Percentiles rank a stretch among this genome's conserved stretches.
These are phyloP conservation scores for Symbiotaphrina buchneri DNA, from an alignment of 495 filamentous ascomycete species.

Conservation along the genomic window DNA sequence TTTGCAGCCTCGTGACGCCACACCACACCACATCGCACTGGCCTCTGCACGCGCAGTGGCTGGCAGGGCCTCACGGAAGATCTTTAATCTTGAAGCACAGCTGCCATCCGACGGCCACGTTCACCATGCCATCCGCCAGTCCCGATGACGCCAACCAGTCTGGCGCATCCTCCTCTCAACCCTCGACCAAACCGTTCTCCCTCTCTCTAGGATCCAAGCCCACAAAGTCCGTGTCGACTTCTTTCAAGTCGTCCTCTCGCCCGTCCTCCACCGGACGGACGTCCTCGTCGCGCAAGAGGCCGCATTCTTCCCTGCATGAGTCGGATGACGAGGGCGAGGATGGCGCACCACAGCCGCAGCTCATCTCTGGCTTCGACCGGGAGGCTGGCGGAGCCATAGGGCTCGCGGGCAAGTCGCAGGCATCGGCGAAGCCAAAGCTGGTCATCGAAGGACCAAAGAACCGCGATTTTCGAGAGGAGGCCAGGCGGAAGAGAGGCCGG, in stretches of 20 bases:
- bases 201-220: slow-evolving; percentile 17
- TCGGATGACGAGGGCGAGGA: slow-evolving; percentile 24
- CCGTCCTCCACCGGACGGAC: slow-evolving; percentile 7
- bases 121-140: slow-evolving; percentile 8
- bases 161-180: slow-evolving; percentile 2
- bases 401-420: slow-evolving; percentile 5
- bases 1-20: too few species aligned
- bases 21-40: too few species aligned
- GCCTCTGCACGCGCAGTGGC: too few species aligned
- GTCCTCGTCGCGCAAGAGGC: too few species aligned
- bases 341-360: slow-evolving; percentile 14
- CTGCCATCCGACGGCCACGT: slow-evolving; percentile 1
- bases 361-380: slow-evolving; percentile 36
- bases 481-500: slow-evolving; percentile 23
- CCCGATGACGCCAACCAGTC: not conserved
- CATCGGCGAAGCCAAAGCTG: slow-evolving; percentile 21
- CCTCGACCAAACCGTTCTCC: slow-evolving; percentile 12
- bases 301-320: slow-evolving; percentile 17
- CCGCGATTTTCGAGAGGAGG: slow-evolving; percentile 50
- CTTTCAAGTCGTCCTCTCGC: slow-evolving; percentile 3
- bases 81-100: too few species aligned
- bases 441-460: slow-evolving; percentile 45
- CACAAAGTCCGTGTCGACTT: slow-evolving; percentile 8
- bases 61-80: too few species aligned
- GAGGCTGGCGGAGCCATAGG: slow-evolving; percentile 28